These are phyloP conservation scores for Penicillium cinerascens DNA, from an alignment of 495 filamentous ascomycete genomes.

Conservation along the genomic window DNA sequence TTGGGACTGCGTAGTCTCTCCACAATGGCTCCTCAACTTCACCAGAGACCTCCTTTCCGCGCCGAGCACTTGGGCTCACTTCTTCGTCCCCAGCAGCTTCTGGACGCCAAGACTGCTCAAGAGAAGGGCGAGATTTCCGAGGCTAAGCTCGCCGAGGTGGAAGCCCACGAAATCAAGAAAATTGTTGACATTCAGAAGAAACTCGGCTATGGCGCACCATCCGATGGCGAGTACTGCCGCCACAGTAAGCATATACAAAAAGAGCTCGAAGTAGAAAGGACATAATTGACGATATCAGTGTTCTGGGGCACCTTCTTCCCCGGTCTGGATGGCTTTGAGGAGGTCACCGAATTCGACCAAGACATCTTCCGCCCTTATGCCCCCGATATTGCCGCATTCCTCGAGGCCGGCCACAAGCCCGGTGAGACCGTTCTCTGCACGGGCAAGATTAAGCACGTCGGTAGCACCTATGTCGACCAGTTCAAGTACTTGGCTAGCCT, in stretches of 20 bases:
- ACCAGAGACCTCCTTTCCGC: constrained; percentile 69
- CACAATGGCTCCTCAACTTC: constrained; percentile 41
- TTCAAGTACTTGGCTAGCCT: constrained; percentile 65
- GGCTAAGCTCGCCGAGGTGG: constrained; percentile 43
- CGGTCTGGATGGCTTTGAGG: constrained; percentile 65
- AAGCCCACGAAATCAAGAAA: constrained; percentile 64
- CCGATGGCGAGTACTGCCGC: constrained; percentile 73
- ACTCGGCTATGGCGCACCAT: constrained; percentile 64
- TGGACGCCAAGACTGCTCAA: constrained; percentile 57
- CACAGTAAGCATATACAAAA: constrained; percentile 46
- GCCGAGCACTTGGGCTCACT: constrained; percentile 84
- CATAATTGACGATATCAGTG: constrained; percentile 32
- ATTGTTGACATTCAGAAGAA: constrained; percentile 63
- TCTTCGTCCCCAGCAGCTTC: constrained; percentile 65
- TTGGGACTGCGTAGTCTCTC: neutral
- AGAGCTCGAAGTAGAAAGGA: neutral
- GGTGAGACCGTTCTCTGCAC: constrained; percentile 71
- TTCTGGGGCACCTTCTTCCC: constrained; percentile 77
- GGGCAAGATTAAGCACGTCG: constrained; percentile 65
- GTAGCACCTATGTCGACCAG: constrained; percentile 60
- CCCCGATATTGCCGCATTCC: constrained; percentile 74
- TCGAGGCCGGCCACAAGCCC: constrained; percentile 67
- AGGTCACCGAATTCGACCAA: constrained; percentile 53
- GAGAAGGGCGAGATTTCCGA: constrained; percentile 47
- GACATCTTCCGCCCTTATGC: constrained; percentile 71